phyloP scores from a whole-genome alignment of 495 filamentous ascomycete species.

The Neurospora cerealis region DNA sequence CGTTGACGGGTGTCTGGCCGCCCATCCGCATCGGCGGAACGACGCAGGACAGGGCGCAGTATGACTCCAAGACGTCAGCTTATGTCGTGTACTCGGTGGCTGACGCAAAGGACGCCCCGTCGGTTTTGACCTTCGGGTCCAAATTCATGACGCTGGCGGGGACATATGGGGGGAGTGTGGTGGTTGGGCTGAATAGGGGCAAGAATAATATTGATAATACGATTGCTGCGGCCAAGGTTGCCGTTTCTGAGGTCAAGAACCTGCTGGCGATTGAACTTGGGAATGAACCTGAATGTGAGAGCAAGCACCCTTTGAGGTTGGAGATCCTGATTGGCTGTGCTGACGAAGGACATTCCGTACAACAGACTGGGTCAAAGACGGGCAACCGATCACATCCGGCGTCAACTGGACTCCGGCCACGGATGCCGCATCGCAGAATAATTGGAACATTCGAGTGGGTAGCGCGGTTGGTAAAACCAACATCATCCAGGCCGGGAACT shows the following conservation, averaged over 20 bases:
- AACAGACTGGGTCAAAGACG: conserved; percentile 30
- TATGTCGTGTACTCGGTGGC: conserved; percentile 50
- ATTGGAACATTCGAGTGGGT: conserved; percentile 44
- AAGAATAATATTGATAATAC: conserved; percentile 47
- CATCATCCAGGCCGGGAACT: conserved; percentile 51
- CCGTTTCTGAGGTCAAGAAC: conserved; percentile 35
- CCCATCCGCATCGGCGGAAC: conserved; percentile 52
- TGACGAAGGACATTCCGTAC: neutral
- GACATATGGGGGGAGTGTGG: conserved; percentile 41
- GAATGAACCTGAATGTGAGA: conserved; percentile 52
- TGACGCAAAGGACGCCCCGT: conserved; percentile 41
- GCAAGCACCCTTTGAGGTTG: neutral
- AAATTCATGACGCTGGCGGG: conserved; percentile 45
- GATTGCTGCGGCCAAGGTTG: conserved; percentile 42
- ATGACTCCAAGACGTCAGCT: conserved; percentile 37
- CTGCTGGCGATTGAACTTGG: conserved; percentile 50
- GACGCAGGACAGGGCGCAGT: conserved; percentile 48
- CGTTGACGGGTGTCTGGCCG: conserved; percentile 44
- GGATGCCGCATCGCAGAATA: conserved; percentile 44
- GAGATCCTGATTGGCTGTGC: conserved; percentile 4
- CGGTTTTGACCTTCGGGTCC: conserved; percentile 45
- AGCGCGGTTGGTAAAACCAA: conserved; percentile 31
- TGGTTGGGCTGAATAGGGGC: conserved; percentile 47
- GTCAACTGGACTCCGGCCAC: conserved; percentile 40
- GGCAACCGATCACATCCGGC: conserved; percentile 43